Evolutionary conservation across 352 stramenopile genomes (phyloP).

Genomic region (Globisporangium spiculum): DNA sequence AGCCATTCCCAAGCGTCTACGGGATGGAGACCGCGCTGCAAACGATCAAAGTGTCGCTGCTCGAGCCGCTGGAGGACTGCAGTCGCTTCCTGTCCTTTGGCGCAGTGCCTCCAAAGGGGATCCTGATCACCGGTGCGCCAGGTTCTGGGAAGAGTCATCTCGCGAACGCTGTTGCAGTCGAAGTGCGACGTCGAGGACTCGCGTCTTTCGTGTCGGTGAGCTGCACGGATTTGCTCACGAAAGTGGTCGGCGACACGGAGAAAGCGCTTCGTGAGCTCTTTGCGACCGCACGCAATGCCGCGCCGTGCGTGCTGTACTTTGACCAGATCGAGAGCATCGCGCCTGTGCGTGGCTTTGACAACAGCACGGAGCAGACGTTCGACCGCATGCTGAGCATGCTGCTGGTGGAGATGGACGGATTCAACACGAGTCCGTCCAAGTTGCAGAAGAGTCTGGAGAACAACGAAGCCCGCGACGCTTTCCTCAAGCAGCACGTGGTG

Average conservation of each 20-base stretch:
- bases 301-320: constrained; percentile 87
- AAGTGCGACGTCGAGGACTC: constrained; percentile 56
- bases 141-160: constrained; percentile 99
- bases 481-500: constrained; percentile 82
- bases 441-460: constrained; percentile 33
- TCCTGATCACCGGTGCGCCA: constrained; percentile 98
- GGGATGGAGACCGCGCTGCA: constrained; percentile 96
- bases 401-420: constrained; percentile 90
- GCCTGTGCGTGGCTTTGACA: constrained; percentile 85
- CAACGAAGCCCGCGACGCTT: constrained; percentile 43
- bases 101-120: constrained; percentile 94
- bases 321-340: constrained; percentile 92
- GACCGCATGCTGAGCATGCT: constrained; percentile 90
- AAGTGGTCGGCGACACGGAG: constrained; percentile 90
- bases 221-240: constrained; percentile 88
- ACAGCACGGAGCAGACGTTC: constrained; percentile 91
- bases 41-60: constrained; percentile 94
- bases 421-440: constrained; percentile 43
- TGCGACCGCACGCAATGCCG: constrained; percentile 73
- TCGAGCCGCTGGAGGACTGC: constrained; percentile 96
- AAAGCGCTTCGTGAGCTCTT: constrained; percentile 88
- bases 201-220: constrained; percentile 86
- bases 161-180: constrained; percentile 52
- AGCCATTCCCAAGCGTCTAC: constrained; percentile 87
- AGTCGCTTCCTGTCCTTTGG: constrained; percentile 96